Conservation (phyloP, 345 rosid genomes). For the Fremontodendron californicum region DNA sequence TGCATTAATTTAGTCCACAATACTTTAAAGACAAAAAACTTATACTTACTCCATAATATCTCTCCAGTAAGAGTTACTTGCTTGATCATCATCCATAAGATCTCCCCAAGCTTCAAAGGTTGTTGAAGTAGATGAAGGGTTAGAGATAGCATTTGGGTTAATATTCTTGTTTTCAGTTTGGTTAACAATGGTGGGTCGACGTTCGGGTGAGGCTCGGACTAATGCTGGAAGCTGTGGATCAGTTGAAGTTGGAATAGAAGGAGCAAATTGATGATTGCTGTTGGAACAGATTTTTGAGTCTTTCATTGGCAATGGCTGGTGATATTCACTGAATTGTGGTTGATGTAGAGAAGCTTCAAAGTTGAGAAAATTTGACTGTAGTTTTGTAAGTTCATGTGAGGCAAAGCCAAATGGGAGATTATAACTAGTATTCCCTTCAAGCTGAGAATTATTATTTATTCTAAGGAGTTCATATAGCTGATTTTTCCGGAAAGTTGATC, state of each 20-base stretch:
- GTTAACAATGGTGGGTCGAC: conserved; percentile 7
- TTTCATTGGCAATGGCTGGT: conserved; percentile 15
- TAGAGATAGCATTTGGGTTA: conserved; percentile 29
- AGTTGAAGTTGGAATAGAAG: conserved; percentile 15
- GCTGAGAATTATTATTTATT: no score
- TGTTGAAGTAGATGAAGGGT: conserved; percentile 48
- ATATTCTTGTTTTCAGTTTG: conserved; percentile 25
- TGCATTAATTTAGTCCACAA: neutral
- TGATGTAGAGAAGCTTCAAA: conserved; percentile 21
- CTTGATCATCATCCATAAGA: conserved; percentile 46
- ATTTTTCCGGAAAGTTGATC: conserved; percentile 18
- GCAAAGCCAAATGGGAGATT: no score
- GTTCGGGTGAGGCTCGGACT: conserved; percentile 42
- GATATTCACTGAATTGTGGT: neutral
- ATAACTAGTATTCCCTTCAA: no score
- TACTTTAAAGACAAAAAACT: neutral
- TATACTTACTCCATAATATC: conserved; percentile 51
- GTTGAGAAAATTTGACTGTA: conserved; percentile 27
- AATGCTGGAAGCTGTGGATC: conserved; percentile 38
- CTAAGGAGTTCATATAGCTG: conserved; percentile 26
- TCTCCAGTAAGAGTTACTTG: conserved; percentile 51
- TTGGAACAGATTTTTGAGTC: conserved; percentile 10
- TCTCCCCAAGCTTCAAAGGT: conserved; percentile 47
- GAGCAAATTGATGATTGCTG: conserved; percentile 13
- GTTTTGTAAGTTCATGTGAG: conserved; percentile 25